phyloP scores from a whole-genome alignment of 83 land plant genomes.

The Thuja plicata region DNA sequence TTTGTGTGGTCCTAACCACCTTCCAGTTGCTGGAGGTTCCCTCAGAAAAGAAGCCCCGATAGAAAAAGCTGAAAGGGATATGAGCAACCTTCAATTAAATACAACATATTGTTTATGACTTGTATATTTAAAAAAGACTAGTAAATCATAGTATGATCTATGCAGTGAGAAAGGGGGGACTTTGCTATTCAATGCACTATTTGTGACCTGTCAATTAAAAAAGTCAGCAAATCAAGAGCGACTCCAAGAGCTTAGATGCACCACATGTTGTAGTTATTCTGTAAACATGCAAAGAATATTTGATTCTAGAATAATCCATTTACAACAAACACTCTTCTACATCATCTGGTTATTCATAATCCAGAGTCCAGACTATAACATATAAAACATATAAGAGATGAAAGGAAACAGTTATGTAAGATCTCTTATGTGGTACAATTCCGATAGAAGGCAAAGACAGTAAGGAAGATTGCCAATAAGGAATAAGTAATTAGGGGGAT shows the following conservation, averaged over 20 bases:
- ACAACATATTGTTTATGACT: background rate
- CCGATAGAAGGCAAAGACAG: too few species aligned
- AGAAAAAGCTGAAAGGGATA: background rate
- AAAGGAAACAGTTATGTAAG: too few species aligned
- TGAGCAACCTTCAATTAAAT: background rate
- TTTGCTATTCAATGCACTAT: background rate
- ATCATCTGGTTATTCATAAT: too few species aligned
- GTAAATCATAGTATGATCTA: too few species aligned
- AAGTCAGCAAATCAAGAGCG: background rate
- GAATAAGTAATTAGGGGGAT: too few species aligned
- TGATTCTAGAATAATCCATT: background rate
- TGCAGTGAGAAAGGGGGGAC: background rate
- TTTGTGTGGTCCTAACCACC: background rate
- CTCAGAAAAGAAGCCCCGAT: background rate
- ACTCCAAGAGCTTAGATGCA: background rate
- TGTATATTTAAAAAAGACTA: too few species aligned
- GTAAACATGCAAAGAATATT: background rate
- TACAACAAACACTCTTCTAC: background rate
- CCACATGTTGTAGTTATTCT: background rate
- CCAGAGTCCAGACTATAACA: background rate
- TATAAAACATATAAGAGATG: too few species aligned
- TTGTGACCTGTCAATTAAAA: background rate
- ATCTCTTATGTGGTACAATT: too few species aligned
- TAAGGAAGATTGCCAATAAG: too few species aligned
- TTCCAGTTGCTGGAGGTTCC: background rate